phyloP scores from a whole-genome alignment of 495 filamentous ascomycete genomes.

The Geopyxis carbonaria region DNA sequence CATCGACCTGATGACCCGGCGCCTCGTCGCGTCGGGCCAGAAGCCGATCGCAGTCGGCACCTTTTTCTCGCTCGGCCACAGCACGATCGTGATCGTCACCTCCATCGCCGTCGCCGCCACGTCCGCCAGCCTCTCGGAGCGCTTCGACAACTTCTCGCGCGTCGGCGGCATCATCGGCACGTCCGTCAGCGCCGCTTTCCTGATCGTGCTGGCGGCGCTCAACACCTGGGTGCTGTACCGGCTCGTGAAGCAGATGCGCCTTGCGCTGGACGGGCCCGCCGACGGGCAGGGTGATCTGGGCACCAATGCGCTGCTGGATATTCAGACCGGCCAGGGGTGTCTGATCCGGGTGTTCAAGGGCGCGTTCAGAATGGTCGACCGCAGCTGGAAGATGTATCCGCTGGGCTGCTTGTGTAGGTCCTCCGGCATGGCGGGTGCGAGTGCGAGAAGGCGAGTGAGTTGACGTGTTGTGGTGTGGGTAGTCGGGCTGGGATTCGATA shows the following conservation, averaged over 20 bases:
- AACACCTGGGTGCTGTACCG: conserved; percentile 74
- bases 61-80: conserved; percentile 91
- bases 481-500: conserved; percentile 87
- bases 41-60: conserved; percentile 83
- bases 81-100: conserved; percentile 80
- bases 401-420: conserved; percentile 53
- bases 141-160: conserved; percentile 63
- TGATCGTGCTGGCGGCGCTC: conserved; percentile 64
- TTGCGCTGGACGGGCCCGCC: conserved; percentile 31
- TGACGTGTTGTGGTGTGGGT: not conserved
- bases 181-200: conserved; percentile 61
- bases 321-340: conserved; percentile 57
- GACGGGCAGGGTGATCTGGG: conserved; percentile 34
- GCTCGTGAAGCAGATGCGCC: conserved; percentile 49
- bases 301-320: conserved; percentile 37
- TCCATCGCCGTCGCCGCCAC: conserved; percentile 85
- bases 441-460: not conserved
- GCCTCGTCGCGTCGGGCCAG: conserved; percentile 73
- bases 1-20: conserved; percentile 88
- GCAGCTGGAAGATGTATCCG: conserved; percentile 96
- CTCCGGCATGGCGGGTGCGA: not conserved
- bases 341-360: conserved; percentile 53
- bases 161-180: conserved; percentile 78
- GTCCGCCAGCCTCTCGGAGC: conserved; percentile 56
- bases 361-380: conserved; percentile 69